These are phyloP conservation scores for Amanita subjunquillea DNA, from an alignment of 768 basidiomycete species.

Conservation along the genomic window DNA sequence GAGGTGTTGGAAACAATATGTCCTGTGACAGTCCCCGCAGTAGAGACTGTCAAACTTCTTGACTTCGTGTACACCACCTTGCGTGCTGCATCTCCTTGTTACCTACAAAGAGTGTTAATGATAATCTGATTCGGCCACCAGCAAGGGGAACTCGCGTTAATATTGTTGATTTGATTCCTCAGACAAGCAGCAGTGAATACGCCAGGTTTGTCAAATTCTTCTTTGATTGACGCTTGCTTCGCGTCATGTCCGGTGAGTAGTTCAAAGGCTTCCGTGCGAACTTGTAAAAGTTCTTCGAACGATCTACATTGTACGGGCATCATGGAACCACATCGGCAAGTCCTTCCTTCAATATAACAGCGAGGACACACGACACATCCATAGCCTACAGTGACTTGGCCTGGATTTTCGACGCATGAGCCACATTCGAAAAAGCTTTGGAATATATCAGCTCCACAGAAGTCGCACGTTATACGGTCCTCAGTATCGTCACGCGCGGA, in stretches of 20 bases:
- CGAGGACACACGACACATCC: conserved; percentile 51
- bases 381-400: conserved; percentile 18
- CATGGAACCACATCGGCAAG: conserved; percentile 58
- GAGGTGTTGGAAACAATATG: conserved; percentile 2
- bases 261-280: conserved; percentile 8
- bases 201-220: background rate
- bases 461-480: conserved; percentile 50
- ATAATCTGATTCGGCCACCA: background rate
- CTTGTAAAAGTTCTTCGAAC: conserved; percentile 32
- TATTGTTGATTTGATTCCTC: background rate
- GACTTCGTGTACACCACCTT: background rate
- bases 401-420: conserved; percentile 23
- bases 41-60: background rate
- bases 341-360: conserved; percentile 73
- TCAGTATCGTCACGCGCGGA: conserved; percentile 1
- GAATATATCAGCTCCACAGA: conserved; percentile 75
- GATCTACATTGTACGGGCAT: conserved; percentile 45
- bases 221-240: background rate
- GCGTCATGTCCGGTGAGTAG: conserved; percentile 1
- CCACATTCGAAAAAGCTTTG: conserved; percentile 72
- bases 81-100: background rate
- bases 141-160: background rate
- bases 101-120: background rate
- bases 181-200: conserved; percentile 1
- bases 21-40: background rate